Conservation (phyloP, 148 eudicot species). For the Chenopodium album region DNA sequence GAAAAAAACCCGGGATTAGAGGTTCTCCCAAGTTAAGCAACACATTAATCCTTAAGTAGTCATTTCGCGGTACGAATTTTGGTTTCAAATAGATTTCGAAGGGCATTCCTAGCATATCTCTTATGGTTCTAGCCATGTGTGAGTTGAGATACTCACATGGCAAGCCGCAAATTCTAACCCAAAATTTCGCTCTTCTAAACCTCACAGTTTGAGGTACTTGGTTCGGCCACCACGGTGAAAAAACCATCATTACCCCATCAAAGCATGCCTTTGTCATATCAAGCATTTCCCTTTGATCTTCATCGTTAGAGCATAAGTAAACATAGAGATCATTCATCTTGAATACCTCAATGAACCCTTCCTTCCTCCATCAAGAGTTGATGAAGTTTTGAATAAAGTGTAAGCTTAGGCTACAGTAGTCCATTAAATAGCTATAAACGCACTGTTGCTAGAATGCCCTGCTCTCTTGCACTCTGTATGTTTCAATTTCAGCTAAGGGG, state of each 20-base stretch:
- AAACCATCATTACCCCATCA: not conserved
- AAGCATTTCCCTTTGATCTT: too few species aligned
- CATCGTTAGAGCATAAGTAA: too few species aligned
- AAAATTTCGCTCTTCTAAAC: not conserved
- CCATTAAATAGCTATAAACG: too few species aligned
- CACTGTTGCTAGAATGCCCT: too few species aligned
- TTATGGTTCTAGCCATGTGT: too few species aligned
- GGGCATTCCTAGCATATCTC: not conserved
- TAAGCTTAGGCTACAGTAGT: too few species aligned
- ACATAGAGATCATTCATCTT: too few species aligned
- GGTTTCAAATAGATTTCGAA: not conserved
- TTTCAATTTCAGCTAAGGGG: too few species aligned
- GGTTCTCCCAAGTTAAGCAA: accelerated
- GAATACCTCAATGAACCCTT: too few species aligned
- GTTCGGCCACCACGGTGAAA: not conserved
- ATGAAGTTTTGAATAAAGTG: too few species aligned
- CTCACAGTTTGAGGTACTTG: not conserved
- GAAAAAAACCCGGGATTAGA: not conserved
- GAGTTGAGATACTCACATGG: not conserved
- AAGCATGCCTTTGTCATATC: not conserved
- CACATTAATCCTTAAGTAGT: not conserved
- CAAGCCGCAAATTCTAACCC: not conserved
- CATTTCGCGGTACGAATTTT: not conserved
- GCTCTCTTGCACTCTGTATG: too few species aligned
- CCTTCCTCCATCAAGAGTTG: too few species aligned